Base-by-base conservation (phyloP, 1,284 basidiomycete species). In the Hemileia vastatrix region DNA sequence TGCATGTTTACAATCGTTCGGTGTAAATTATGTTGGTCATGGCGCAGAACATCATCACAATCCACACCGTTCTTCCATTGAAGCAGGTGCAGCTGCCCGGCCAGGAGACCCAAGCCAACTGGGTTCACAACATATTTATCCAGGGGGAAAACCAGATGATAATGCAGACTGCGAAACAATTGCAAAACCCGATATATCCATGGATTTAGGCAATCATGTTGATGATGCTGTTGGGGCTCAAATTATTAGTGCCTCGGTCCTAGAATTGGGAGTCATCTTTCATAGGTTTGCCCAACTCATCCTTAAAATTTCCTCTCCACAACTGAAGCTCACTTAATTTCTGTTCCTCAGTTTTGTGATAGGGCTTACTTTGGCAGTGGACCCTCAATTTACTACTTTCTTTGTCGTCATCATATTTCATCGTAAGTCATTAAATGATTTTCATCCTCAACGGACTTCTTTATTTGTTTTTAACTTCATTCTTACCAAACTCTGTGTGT, bases 251-350 rank as follows among this genome's bases (percentile, higher is more conserved):
- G 81, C 92, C 48, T 84, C 82, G 47, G 90, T 93, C 66, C 80
- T 94, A 64, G 90, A 83, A 75, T 94, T 97, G 71, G 95, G 94
- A 70, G 89, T 97, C 53, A 78, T 93, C 11, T 80, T 98, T 65
- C 92, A 95, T 74, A 87, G 49, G 55, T 65, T 24, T 21, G 32
- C 11, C n/a, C n/a, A 2, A 32, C 51, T 63, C 6, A 23, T 49
- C 36, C 33, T 19, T 55, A 15, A 6, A 3, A 15, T 4, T 40
- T 3, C n/a, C n/a, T 57, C n/a, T 18, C 13, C 33, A 27, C 43
- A 45, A 1, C 9, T 4, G 8, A 13, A 33, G 59, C 57, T 64
- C 50, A 65, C 24, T 23, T 49, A 60, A 9, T 23, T 31, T 23
- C 44, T 32, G 15, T 49, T 67, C 53, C 64, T 63, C 58, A 76